Conservation (phyloP, 2,329 filamentous ascomycete genomes). For the Akanthomyces dipterigenus region DNA sequence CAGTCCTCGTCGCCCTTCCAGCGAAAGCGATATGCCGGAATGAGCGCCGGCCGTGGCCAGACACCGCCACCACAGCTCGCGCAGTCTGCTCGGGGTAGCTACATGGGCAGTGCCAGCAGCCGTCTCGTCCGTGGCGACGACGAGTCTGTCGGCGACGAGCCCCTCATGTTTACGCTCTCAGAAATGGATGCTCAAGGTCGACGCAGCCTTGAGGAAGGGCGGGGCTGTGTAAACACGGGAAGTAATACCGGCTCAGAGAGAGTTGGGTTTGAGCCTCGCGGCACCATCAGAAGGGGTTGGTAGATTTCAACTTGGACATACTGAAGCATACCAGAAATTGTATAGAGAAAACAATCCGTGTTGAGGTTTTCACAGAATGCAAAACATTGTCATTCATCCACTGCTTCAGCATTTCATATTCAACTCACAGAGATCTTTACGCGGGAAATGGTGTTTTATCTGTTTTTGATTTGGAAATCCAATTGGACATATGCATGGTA, state of each 20-base stretch:
- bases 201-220: slow-evolving; percentile 51
- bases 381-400: not conserved
- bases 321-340: not conserved
- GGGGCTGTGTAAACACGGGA: slow-evolving; percentile 22
- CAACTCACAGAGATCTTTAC: not conserved
- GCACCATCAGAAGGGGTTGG: slow-evolving; percentile 32
- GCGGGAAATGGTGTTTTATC: not conserved
- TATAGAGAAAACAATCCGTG: not conserved
- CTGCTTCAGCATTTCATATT: not conserved
- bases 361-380: not conserved
- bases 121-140: slow-evolving; percentile 36
- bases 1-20: slow-evolving; percentile 40
- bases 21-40: slow-evolving; percentile 39
- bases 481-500: not conserved
- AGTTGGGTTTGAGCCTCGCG: slow-evolving; percentile 33
- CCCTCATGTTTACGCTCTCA: slow-evolving; percentile 65
- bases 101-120: slow-evolving; percentile 34
- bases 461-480: not conserved
- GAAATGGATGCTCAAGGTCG: slow-evolving; percentile 57
- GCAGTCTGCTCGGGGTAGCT: slow-evolving; percentile 40
- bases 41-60: slow-evolving; percentile 28
- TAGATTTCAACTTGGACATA: slow-evolving; percentile 14
- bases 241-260: slow-evolving; percentile 34
- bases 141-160: slow-evolving; percentile 57
- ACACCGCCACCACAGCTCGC: slow-evolving; percentile 28